These are phyloP conservation scores for Smallanthus sonchifolius DNA, from an alignment of 129 eudicot species.

Conservation along the genomic window DNA sequence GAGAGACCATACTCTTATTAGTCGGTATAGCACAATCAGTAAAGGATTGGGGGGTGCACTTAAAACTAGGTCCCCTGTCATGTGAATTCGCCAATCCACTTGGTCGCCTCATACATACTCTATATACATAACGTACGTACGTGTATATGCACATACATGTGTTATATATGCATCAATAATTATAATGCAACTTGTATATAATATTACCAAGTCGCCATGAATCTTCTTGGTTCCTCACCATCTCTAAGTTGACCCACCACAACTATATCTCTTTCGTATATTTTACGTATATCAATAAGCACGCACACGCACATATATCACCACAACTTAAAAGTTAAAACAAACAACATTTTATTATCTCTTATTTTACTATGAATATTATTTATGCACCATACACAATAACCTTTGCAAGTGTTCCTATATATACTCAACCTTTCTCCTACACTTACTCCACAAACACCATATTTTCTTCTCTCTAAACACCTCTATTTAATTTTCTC, in stretches of 20 bases:
- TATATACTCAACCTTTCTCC: constrained; percentile 43
- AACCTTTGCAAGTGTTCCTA: constrained; percentile 30
- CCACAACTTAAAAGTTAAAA: constrained; percentile 12
- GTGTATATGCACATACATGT: constrained; percentile 4
- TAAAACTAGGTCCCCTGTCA: constrained; percentile 40
- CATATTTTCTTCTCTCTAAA: neutral
- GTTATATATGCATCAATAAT: constrained; percentile 20
- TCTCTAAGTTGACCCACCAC: constrained; percentile 74
- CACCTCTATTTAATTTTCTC: neutral
- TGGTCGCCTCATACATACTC: neutral
- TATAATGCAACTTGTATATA: constrained; percentile 32
- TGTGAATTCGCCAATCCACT: constrained; percentile 37
- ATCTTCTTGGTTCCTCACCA: constrained; percentile 69
- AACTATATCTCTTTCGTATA: constrained; percentile 38
- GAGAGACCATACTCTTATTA: constrained; percentile 19
- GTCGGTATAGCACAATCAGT: constrained; percentile 24
- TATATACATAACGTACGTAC: too few species aligned
- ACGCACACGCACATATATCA: constrained; percentile 14
- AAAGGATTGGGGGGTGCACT: constrained; percentile 29
- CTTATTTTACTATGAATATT: neutral
- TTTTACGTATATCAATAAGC: constrained; percentile 26
- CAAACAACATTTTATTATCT: constrained; percentile 1
- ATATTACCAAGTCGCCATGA: constrained; percentile 37
- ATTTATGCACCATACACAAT: constrained; percentile 25
- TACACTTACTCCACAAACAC: constrained; percentile 22